These are phyloP conservation scores for Fulvia fulva DNA, from an alignment of 2,329 filamentous ascomycete genomes.

Conservation along the genomic window DNA sequence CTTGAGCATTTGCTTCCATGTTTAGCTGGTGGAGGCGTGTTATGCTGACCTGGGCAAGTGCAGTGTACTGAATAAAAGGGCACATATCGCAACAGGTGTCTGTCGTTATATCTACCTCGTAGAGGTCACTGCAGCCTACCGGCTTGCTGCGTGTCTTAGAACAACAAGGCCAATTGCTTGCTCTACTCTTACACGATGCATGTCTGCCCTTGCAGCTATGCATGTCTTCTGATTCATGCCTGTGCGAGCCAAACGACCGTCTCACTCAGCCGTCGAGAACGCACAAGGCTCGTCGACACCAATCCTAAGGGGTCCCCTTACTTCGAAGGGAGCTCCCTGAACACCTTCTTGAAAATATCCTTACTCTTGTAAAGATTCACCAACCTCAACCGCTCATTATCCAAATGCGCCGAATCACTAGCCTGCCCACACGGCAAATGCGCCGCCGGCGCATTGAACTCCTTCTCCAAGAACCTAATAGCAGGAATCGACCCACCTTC, in stretches of 20 bases:
- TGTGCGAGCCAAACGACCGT: too few relatives aligned
- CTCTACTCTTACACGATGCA: neutral
- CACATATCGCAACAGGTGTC: neutral
- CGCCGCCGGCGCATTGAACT: slow-evolving; percentile 84
- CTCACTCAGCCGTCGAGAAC: neutral
- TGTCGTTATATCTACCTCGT: neutral
- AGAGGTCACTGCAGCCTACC: neutral
- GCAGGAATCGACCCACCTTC: slow-evolving; percentile 94
- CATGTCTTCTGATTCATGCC: neutral
- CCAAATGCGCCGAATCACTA: slow-evolving; percentile 87
- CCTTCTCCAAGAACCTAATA: slow-evolving; percentile 90
- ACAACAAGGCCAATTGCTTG: neutral
- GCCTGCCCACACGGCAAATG: slow-evolving; percentile 93
- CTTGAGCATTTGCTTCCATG: neutral
- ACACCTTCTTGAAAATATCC: slow-evolving; percentile 86
- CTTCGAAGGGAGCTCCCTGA: slow-evolving; percentile 42
- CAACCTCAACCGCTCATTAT: slow-evolving; percentile 88
- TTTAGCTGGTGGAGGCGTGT: too few relatives aligned
- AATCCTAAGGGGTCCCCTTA: too few relatives aligned
- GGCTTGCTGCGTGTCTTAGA: neutral
- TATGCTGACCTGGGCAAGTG: neutral
- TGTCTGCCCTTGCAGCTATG: neutral
- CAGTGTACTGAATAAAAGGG: neutral
- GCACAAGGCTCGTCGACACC: too few relatives aligned
- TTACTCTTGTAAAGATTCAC: slow-evolving; percentile 86